phyloP scores from a whole-genome alignment of 2,329 filamentous ascomycete genomes.

The Aspergillus spinulosporus region DNA sequence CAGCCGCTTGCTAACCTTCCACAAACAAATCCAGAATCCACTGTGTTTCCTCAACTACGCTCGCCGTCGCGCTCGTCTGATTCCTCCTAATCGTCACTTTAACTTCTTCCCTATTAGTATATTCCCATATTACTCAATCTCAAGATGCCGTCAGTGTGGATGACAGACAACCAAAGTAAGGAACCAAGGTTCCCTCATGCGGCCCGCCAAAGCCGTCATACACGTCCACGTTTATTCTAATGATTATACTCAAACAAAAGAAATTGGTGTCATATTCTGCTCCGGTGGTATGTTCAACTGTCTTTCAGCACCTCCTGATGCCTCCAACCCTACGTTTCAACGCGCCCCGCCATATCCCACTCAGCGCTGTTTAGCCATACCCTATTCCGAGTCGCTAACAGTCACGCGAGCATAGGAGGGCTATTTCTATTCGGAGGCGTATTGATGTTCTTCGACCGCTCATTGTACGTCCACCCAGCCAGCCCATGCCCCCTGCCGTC shows the following conservation, averaged over 20 bases:
- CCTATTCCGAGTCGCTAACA: constrained; percentile 17
- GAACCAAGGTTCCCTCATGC: not conserved
- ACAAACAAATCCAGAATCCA: constrained; percentile 1
- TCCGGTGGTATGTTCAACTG: constrained; percentile 74
- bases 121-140: not conserved
- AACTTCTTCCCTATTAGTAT: not conserved
- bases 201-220: not conserved
- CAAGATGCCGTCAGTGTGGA: constrained; percentile 88
- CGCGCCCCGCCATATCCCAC: not conserved
- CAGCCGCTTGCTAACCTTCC: constrained; percentile 8
- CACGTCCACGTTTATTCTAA: constrained; percentile 22
- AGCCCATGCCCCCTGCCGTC: not conserved
- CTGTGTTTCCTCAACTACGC: not conserved
- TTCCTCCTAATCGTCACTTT: not conserved
- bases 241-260: constrained; percentile 50
- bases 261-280: constrained; percentile 97
- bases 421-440: constrained; percentile 95
- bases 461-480: constrained; percentile 67
- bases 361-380: not conserved
- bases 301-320: not conserved
- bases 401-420: constrained; percentile 61
- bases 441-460: constrained; percentile 95
- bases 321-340: not conserved
- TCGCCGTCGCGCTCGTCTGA: not conserved
- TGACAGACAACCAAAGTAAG: constrained; percentile 93